Evolutionary conservation across 345 rosid species (phyloP), one percentile per base, ranked within the genome.

Genomic region (Moricandia arvensis): DNA sequence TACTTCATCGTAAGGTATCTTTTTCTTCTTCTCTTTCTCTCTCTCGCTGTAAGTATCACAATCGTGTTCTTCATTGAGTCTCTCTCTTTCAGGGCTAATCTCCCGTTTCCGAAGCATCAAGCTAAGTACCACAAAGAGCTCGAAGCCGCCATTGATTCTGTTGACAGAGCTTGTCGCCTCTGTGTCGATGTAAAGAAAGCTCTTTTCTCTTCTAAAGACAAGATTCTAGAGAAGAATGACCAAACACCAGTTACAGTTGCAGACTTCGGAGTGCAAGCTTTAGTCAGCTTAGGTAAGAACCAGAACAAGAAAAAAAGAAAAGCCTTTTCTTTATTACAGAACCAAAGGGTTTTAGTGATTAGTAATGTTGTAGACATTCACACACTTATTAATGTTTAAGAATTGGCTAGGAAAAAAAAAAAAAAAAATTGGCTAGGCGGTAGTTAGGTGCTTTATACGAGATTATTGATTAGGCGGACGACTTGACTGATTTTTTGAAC

Each of bases 221-320:
- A 84, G 73, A 75, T 91, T 30, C 53, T 94, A 9, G 89, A 91
- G 74, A 93, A 94, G 90, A 88, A 84, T 35, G 96, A 89, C 74
- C 85, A 80, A 61, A 90, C 95, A 24, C 97, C 95, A 3, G 96
- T 91, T n/a, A 94, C 97, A 0, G 82, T 94, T 37, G 96, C 97
- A 3, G 98, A 94, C 77, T 94, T 94, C 63, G 93, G 96, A 34
- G 98, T 94, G 4, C 97, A 94, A 66, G 98, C 95, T 81, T 85
- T 94, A 17, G 79, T 90, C 70, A 87, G 98, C 82, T 83, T 91
- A 51, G 95, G 95, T 94, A 73, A 49, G 68, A 3, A 18, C 7
- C 4, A 38, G 49, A 41, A 41, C 49, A 9, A 10, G 13, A 38
- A 13, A 45, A n/a, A 64, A 27, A 5, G n/a, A 37, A 61, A 16